Base-by-base conservation (phyloP, 768 basidiomycete genomes). In the Mycena rosella region DNA sequence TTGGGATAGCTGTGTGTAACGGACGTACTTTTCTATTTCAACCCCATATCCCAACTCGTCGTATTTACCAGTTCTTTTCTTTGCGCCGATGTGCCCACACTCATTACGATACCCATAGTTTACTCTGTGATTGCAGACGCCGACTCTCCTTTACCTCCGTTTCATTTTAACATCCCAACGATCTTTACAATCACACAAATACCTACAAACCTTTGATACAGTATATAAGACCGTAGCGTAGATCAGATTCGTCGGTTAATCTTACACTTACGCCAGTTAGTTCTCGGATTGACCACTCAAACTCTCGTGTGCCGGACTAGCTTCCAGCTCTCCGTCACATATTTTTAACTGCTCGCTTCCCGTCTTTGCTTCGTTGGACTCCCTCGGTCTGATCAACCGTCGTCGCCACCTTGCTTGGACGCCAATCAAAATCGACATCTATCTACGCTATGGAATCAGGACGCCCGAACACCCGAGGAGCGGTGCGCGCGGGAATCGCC, bases 401-500 rank as follows among this genome's bases (percentile, higher is more conserved):
- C 38, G 38, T 3, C 14, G 14, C 38, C 38, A 15, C 38, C 38
- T 40, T 15, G 38, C 38, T 40, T 15, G 7, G 38, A 40, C 38
- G 17, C 38, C 38, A 4, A 8, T 3, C 5, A 40, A 8, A 6
- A 15, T 3, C 5, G 38, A 40, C 3, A 40, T 15, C 5, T 40
- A 22, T 40, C 38, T 40, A 15, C 38, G 14, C 38, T 15, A 47
- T 32, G 42, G 57, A 58, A 26, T 5, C 11, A 32, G 29, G 8
- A 42, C 56, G 27, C 56, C 42, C 42, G 10, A 24, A 44, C 30
- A 58, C 56, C 42, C 56, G 42, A 17, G 10, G 6, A 58, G 56
- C 56, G 29, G 56, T 58, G 40, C 56, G 56, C 44, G 18, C 27
- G 42, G 56, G 56, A 30, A 45, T 58, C 5, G 56, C 56, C 42